These are phyloP conservation scores for Hibiscus syriacus DNA, from an alignment of 345 rosid genomes.

Conservation along the genomic window DNA sequence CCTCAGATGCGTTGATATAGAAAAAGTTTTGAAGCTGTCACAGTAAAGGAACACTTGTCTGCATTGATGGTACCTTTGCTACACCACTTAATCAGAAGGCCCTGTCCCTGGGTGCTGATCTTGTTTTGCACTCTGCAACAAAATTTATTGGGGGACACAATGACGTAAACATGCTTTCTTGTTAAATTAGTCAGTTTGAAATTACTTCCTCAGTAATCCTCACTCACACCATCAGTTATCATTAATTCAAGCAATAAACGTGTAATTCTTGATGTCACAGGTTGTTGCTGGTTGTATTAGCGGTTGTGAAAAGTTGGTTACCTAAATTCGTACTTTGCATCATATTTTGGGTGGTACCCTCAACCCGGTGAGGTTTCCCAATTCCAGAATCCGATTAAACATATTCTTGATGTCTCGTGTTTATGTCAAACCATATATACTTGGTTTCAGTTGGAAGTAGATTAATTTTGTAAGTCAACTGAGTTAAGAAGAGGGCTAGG, in stretches of 20 bases:
- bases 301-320: conserved; percentile 61
- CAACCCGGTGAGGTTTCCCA: conserved; percentile 59
- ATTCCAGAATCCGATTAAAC: not conserved
- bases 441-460: not conserved
- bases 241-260: conserved; percentile 1
- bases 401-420: not conserved
- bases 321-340: conserved; percentile 81
- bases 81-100: conserved; percentile 97
- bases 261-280: conserved; percentile 31
- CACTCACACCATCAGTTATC: not conserved
- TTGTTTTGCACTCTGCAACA: conserved; percentile 83
- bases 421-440: not conserved
- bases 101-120: conserved; percentile 94
- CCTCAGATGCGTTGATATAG: conserved; percentile 86
- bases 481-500: not conserved
- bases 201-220: not conserved
- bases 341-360: conserved; percentile 89
- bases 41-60: conserved; percentile 79
- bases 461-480: not conserved
- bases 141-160: conserved; percentile 94
- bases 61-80: conserved; percentile 99
- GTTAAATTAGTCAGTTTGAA: not conserved
- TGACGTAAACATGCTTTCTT: conserved; percentile 49
- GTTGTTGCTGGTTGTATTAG: conserved; percentile 94
- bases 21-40: conserved; percentile 78